Evolutionary conservation across 75 land plant genomes (phyloP).

Genomic region (Gnetum montanum): DNA sequence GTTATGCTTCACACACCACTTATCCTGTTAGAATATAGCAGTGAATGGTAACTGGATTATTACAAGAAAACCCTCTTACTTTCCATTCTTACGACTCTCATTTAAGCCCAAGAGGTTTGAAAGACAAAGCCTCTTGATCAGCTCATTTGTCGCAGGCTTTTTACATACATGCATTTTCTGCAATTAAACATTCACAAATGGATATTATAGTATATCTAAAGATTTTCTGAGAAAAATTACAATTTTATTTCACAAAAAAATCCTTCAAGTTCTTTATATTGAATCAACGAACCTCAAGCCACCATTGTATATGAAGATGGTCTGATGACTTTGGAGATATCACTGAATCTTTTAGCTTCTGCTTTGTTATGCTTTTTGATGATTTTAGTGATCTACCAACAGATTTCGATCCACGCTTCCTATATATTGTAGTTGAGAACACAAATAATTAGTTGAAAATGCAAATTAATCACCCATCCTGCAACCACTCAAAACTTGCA

Average conservation of each 20-base stretch:
- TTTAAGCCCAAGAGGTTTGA: conserved; percentile 78
- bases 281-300: conserved; percentile 44
- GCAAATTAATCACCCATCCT: not conserved
- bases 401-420: conserved; percentile 1
- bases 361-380: conserved; percentile 10
- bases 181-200: conserved; percentile 9
- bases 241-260: not conserved
- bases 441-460: not conserved
- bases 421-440: not conserved
- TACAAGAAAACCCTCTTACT: conserved; percentile 12
- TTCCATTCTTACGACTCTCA: conserved; percentile 64
- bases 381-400: conserved; percentile 13
- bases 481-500: not conserved
- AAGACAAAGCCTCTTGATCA: conserved; percentile 47
- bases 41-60: not conserved
- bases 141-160: conserved; percentile 56
- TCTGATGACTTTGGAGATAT: conserved; percentile 11
- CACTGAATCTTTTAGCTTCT: conserved; percentile 11
- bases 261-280: not conserved
- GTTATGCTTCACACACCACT: too few relatives aligned
- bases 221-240: not conserved
- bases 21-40: not conserved
- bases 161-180: conserved; percentile 60
- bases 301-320: conserved; percentile 44
- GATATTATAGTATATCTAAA: not conserved